These are phyloP conservation scores for Aspergillus proliferans DNA, from an alignment of 2,329 filamentous ascomycete genomes.

Conservation along the genomic window DNA sequence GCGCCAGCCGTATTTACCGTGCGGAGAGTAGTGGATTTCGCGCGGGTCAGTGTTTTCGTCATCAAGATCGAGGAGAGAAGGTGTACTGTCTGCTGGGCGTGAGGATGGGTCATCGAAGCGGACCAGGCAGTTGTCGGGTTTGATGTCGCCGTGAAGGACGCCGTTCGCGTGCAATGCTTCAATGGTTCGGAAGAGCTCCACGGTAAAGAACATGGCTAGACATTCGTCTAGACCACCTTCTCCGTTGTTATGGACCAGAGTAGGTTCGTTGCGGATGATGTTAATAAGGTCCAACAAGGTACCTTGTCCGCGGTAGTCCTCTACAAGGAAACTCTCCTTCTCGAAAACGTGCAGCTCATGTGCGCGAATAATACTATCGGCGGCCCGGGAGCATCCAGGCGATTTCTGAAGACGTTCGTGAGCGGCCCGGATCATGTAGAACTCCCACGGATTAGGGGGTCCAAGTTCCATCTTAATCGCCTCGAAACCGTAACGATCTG, in stretches of 20 bases:
- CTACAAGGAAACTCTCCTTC: slow-evolving; percentile 81
- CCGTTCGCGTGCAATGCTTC: slow-evolving; percentile 76
- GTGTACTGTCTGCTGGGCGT: slow-evolving; percentile 12
- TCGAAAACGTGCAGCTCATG: slow-evolving; percentile 89
- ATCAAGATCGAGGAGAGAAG: slow-evolving; percentile 26
- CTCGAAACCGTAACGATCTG: slow-evolving; percentile 57
- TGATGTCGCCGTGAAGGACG: slow-evolving; percentile 87
- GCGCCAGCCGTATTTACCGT: slow-evolving; percentile 72
- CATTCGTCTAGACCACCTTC: slow-evolving; percentile 77
- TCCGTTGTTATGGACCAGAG: slow-evolving; percentile 41
- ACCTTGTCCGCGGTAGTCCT: slow-evolving; percentile 82
- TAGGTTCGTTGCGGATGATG: slow-evolving; percentile 62
- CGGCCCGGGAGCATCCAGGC: slow-evolving; percentile 58
- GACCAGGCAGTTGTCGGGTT: slow-evolving; percentile 90
- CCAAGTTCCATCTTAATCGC: slow-evolving; percentile 87
- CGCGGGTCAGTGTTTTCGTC: slow-evolving; percentile 19
- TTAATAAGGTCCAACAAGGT: slow-evolving; percentile 95
- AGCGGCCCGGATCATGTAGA: slow-evolving; percentile 84
- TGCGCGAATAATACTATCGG: slow-evolving; percentile 71
- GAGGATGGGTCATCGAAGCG: slow-evolving; percentile 58
- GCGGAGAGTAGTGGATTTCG: slow-evolving; percentile 58
- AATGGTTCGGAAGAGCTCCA: slow-evolving; percentile 84
- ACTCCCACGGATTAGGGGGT: slow-evolving; percentile 87
- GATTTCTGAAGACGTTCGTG: slow-evolving; percentile 62
- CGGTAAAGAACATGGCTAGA: slow-evolving; percentile 88